Base-by-base conservation (phyloP, 805 yeast genomes). In the Pichia manshurica region DNA sequence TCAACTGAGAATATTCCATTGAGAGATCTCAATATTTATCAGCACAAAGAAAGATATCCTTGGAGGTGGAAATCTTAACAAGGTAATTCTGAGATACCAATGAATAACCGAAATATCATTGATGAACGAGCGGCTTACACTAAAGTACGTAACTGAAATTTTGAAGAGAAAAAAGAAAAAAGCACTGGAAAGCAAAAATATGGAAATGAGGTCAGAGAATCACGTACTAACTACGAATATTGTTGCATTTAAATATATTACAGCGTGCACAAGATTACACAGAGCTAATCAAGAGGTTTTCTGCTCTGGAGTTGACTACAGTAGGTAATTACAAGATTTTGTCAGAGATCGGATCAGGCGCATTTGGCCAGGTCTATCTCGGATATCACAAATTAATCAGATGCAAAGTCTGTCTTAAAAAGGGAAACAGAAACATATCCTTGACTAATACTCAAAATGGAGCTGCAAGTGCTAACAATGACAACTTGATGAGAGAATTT, bases 331-430 rank as follows among this genome's bases (percentile, higher is more conserved):
- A 91, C 60, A 70, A 74, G 44, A 78, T 93, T 7, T 58, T 79
- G 6, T 71, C 80, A 49, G 86, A 82, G 54, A 83, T 91, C 20
- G 98, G 97, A 2, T 89, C 87, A 57, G 97, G 97, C 9, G 77
- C 95, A 3, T 91, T 89, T 72, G 97, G 98, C 8, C 86, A 85
- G 59, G 96, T 89, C 1, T 93, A 84, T 62, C 68, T 91, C 28
- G 98, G 96, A 1, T 71, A 72, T 33, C 98, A 91, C 59, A 74
- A 75, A 44, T 71, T 89, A 40, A 76, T 96, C 10, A 80, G 81
- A 46, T 72, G 79, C n/a, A 82, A 78, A 60, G 86, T 91, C 3
- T 98, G 93, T 16, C 66, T 93, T 52, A 91, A 91, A 58, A 84
- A 88, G 37, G 91, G 95, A 8, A 54, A 53, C 4, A 48, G 64